Conservation (phyloP, 805 yeast species). For the Saccharomycopsis sp. region DNA sequence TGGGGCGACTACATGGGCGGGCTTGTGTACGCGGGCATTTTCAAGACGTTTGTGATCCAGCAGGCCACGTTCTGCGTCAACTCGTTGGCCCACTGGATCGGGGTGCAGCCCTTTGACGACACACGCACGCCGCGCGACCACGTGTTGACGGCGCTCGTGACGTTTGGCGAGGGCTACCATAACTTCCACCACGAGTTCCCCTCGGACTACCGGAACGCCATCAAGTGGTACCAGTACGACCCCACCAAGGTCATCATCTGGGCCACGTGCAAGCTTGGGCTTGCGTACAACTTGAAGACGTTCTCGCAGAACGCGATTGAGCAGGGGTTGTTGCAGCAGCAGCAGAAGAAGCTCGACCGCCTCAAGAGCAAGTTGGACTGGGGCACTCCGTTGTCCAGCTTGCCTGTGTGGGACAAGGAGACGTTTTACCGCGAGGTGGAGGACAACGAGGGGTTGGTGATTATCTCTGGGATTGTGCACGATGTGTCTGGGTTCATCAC, state of each 20-base stretch:
- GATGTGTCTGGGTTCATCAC: conserved; percentile 60
- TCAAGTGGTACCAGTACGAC: conserved; percentile 83
- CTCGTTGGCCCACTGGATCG: conserved; percentile 82
- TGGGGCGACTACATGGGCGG: conserved; percentile 68
- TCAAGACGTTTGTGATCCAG: conserved; percentile 64
- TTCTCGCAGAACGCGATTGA: conserved; percentile 76
- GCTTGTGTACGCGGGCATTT: conserved; percentile 65
- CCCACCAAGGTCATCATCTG: conserved; percentile 68
- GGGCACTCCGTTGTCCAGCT: conserved; percentile 61
- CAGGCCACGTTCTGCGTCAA: conserved; percentile 85
- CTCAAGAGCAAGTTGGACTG: conserved; percentile 58
- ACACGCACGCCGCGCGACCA: conserved; percentile 85
- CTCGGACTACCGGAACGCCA: conserved; percentile 80
- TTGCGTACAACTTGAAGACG: conserved; percentile 66
- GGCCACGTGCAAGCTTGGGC: conserved; percentile 53
- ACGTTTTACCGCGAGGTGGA: conserved; percentile 43
- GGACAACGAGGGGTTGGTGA: conserved; percentile 50
- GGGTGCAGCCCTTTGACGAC: conserved; percentile 80
- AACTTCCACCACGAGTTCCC: conserved; percentile 91
- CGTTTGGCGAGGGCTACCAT: conserved; percentile 87
- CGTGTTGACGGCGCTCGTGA: conserved; percentile 70
- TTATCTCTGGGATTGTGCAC: conserved; percentile 75
- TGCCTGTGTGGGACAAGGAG: conserved; percentile 73
- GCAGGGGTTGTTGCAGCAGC: conserved; percentile 77
- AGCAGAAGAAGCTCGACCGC: conserved; percentile 69